Conservation (phyloP, 352 stramenopile genomes). For the Phytophthora crassamura region DNA sequence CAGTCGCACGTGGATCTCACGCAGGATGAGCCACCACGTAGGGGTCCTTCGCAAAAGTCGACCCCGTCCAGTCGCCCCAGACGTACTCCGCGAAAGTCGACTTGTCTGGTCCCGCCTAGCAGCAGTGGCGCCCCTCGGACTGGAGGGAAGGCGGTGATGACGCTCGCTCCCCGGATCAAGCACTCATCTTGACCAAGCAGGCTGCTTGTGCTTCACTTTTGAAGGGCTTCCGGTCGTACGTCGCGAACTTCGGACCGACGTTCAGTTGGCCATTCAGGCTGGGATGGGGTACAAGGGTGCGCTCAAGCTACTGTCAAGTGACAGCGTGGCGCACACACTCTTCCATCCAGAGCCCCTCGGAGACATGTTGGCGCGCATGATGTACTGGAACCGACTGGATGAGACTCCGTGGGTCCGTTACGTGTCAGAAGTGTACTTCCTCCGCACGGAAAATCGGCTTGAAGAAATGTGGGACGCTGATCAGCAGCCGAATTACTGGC, state of each 20-base stretch:
- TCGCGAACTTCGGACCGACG: background rate
- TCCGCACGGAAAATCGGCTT: background rate
- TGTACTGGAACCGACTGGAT: constrained; percentile 5
- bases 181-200: background rate
- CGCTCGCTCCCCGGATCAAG: background rate
- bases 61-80: background rate
- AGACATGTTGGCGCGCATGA: background rate
- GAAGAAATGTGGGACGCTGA: background rate
- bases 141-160: background rate
- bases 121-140: background rate
- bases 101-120: background rate
- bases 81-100: background rate
- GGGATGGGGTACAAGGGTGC: background rate
- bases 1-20: background rate
- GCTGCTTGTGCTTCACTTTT: background rate
- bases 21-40: background rate
- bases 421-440: background rate
- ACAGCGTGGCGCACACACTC: background rate
- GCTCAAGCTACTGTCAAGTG: background rate
- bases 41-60: fast-evolving
- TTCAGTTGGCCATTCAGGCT: background rate
- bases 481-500: background rate
- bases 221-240: background rate
- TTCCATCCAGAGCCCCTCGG: background rate
- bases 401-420: background rate